Conservation (phyloP, 164 flowering plant genomes). For the Annona cherimola region DNA sequence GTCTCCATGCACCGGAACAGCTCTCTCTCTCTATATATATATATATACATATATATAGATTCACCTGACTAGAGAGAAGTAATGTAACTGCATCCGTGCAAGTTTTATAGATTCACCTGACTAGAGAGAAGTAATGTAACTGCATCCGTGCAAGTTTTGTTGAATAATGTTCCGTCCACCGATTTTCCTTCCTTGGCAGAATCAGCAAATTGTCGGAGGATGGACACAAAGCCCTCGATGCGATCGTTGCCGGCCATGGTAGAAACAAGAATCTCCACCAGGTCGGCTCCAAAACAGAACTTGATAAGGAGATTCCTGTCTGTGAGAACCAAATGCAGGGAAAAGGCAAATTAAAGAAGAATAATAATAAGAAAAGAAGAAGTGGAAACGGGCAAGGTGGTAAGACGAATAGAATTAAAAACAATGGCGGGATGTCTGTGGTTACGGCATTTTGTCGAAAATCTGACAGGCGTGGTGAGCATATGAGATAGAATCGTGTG, state of each 20-base stretch:
- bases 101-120: conserved; percentile 39
- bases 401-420: too few species aligned
- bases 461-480: too few species aligned
- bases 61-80: neutral
- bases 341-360: too few species aligned
- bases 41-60: neutral
- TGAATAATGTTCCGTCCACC: conserved; percentile 68
- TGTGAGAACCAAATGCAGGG: too few species aligned
- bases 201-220: conserved; percentile 78
- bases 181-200: conserved; percentile 75
- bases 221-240: conserved; percentile 4
- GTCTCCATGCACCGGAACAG: neutral
- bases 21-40: neutral
- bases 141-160: conserved; percentile 86
- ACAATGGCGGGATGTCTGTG: too few species aligned
- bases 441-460: too few species aligned
- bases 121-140: conserved; percentile 82
- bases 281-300: too few species aligned
- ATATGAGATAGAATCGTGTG: too few species aligned
- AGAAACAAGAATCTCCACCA: too few species aligned
- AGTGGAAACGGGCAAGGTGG: too few species aligned
- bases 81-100: neutral
- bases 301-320: too few species aligned
- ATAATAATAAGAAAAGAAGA: too few species aligned
- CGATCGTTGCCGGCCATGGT: neutral